phyloP scores from a whole-genome alignment of 352 stramenopile genomes.

The Pythium monospermum region DNA sequence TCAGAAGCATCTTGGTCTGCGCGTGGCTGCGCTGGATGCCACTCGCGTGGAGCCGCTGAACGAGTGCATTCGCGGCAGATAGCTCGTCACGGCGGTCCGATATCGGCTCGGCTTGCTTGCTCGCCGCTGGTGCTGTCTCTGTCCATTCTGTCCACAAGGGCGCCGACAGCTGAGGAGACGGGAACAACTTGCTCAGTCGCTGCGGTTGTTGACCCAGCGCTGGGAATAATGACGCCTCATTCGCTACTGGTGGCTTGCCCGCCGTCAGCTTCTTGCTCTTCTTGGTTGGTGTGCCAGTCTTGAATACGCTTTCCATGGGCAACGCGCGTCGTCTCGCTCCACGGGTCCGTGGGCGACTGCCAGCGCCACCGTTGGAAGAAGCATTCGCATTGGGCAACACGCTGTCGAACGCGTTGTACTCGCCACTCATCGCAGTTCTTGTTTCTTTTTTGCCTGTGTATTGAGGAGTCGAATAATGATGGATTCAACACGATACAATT shows the following conservation, averaged over 20 bases:
- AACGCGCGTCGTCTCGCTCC: slow-evolving; percentile 11
- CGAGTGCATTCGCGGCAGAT: slow-evolving; percentile 5
- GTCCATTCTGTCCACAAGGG: neutral
- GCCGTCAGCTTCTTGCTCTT: too few species aligned
- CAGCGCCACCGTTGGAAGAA: too few species aligned
- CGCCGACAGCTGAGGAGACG: too few species aligned
- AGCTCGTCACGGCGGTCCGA: neutral
- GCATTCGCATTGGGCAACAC: slow-evolving; percentile 4
- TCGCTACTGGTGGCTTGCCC: too few species aligned
- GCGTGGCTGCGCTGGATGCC: slow-evolving; percentile 55
- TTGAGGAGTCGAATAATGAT: too few species aligned
- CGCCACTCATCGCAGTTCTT: slow-evolving; percentile 6
- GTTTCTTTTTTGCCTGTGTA: too few species aligned
- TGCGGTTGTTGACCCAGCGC: too few species aligned
- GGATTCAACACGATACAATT: too few species aligned
- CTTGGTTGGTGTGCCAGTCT: slow-evolving; percentile 4
- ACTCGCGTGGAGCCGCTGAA: slow-evolving; percentile 47
- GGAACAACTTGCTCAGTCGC: too few species aligned
- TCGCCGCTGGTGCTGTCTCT: neutral
- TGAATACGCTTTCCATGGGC: slow-evolving; percentile 4
- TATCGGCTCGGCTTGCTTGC: neutral
- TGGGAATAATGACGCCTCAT: too few species aligned
- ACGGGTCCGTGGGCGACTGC: slow-evolving; percentile 4
- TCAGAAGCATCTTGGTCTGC: slow-evolving; percentile 42
- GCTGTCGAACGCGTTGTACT: slow-evolving; percentile 3